phyloP scores from a whole-genome alignment of 352 stramenopile species.

The Thraustotheca clavata region DNA sequence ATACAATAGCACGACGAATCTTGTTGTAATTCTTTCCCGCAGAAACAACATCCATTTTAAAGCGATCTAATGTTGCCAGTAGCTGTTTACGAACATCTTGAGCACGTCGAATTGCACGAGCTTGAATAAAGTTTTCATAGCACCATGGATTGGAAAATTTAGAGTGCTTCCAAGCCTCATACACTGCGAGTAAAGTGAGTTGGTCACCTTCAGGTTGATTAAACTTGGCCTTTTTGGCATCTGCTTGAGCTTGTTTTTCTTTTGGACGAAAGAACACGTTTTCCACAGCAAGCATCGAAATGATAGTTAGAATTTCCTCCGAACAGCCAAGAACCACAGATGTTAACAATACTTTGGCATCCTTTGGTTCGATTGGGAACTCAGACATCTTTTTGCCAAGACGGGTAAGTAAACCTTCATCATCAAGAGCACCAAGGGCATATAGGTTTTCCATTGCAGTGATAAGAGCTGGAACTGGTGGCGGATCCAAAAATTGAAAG shows the following conservation, averaged over 20 bases:
- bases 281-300: constrained; percentile 97
- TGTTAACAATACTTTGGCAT: constrained; percentile 98
- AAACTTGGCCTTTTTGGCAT: constrained; percentile 99
- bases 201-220: constrained; percentile 98
- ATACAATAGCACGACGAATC: constrained; percentile 96
- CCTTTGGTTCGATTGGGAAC: constrained; percentile 98
- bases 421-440: constrained; percentile 94
- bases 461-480: constrained; percentile 94
- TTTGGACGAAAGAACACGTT: constrained; percentile 98
- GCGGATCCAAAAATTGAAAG: constrained; percentile 99
- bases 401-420: constrained; percentile 89
- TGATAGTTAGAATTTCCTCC: constrained; percentile 99
- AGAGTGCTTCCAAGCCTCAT: constrained; percentile 96
- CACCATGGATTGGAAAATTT: constrained; percentile 99
- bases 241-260: constrained; percentile 97
- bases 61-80: constrained; percentile 97
- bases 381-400: constrained; percentile 99
- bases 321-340: constrained; percentile 96
- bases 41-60: constrained; percentile 97
- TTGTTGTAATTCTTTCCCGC: constrained; percentile 96
- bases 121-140: constrained; percentile 99
- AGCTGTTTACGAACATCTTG: constrained; percentile 99
- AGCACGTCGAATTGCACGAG: constrained; percentile 91
- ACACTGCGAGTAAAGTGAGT: constrained; percentile 96
- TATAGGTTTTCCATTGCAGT: constrained; percentile 97